phyloP scores from a whole-genome alignment of 2,329 filamentous ascomycete species.

The Stachybotrys elegans region DNA sequence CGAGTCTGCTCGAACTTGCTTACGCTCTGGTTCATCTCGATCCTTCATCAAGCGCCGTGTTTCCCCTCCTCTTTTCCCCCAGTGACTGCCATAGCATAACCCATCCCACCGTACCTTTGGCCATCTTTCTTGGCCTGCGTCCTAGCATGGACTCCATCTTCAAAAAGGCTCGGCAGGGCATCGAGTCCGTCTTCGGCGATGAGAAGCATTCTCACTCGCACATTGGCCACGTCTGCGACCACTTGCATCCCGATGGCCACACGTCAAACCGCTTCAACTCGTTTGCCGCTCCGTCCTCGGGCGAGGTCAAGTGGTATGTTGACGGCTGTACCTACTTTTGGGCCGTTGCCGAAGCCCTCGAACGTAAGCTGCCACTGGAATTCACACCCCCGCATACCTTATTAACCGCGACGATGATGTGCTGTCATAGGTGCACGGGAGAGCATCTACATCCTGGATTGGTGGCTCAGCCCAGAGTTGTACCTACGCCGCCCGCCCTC shows the following conservation, averaged over 20 bases:
- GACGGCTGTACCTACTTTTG: constrained; percentile 95
- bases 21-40: too few species aligned
- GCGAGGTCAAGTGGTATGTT: constrained; percentile 92
- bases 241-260: constrained; percentile 36
- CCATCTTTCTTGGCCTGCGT: too few species aligned
- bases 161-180: not conserved
- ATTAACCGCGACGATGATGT: not conserved
- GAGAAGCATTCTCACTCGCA: constrained; percentile 42
- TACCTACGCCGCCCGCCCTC: constrained; percentile 82
- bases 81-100: not conserved
- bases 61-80: too few species aligned
- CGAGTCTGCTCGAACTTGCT: too few species aligned
- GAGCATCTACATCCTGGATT: constrained; percentile 92
- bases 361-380: constrained; percentile 47
- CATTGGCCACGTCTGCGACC: constrained; percentile 32
- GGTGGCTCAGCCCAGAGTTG: constrained; percentile 90
- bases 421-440: constrained; percentile 61
- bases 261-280: constrained; percentile 53
- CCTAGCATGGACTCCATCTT: not conserved
- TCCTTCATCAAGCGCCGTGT: too few species aligned
- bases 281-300: constrained; percentile 69
- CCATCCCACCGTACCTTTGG: not conserved
- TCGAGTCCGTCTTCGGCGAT: constrained; percentile 24
- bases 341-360: constrained; percentile 82
- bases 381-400: not conserved